A percentile compares a stretch with the other conserved stretches of the same genome.
Conservation (phyloP, 345 rosid species). For the Ricinus communis region DNA sequence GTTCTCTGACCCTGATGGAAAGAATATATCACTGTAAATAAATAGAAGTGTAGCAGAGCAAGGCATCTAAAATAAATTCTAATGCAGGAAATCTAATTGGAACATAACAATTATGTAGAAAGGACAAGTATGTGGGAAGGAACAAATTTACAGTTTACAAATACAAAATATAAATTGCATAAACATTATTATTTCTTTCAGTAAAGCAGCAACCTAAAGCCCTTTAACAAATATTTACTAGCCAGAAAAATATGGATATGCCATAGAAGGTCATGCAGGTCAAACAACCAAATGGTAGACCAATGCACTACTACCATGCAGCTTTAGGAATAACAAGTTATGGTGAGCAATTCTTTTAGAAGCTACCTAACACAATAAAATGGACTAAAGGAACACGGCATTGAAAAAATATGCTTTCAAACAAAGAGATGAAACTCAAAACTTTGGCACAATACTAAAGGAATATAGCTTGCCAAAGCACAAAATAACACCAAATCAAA, state of each 20-base stretch:
- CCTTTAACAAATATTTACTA: neutral
- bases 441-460: neutral
- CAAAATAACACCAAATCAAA: neutral
- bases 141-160: neutral
- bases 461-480: neutral
- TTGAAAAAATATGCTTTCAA: neutral
- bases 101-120: too few relatives aligned
- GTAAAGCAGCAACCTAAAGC: too few relatives aligned
- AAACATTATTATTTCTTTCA: neutral
- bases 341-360: neutral
- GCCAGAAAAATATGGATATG: neutral
- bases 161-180: neutral
- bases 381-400: neutral
- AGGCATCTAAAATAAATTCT: neutral
- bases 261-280: neutral
- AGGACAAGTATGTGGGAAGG: neutral
- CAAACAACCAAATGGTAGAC: neutral
- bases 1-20: constrained; percentile 70
- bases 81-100: neutral
- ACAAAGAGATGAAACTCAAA: neutral
- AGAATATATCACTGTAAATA: constrained; percentile 13
- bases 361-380: neutral
- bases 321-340: neutral
- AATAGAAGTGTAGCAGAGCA: neutral
- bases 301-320: neutral